Base-by-base conservation (phyloP, 2,329 filamentous ascomycete genomes). In the Davidsoniella eucalypti region DNA sequence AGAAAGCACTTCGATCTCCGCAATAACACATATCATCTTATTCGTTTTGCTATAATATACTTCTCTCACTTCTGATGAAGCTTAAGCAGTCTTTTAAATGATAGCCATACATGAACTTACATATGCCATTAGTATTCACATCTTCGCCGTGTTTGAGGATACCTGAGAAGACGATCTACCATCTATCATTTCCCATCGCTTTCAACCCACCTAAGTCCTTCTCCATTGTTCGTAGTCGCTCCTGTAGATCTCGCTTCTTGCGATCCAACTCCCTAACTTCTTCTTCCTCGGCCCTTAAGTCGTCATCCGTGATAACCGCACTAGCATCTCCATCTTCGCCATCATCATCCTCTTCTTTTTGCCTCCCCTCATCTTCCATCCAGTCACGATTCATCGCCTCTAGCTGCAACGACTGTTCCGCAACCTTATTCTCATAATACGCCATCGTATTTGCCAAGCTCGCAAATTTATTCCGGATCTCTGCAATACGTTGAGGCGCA, bases 361-460 rank as follows among this genome's bases (percentile, higher is more conserved):
- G 71, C 4, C 71, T 66, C 10, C 79, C 72, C 1, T 73, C 72
- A 1, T 73, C 71, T 38, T 77, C 71, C 14, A 70, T 70, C 59
- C 71, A 72, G 26, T 78, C 75, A 54, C 75, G 72, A 57, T 87
- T 87, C 72, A 90, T 80, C 52, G 72, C 73, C 52, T 82, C 79
- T 54, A 96, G 63, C 58, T 87, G 77, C 52, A 77, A 74, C 9
- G 78, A 72, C 66, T 94, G 90, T 59, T 83, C 79, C 6, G 78
- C 75, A 1, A 96, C 85, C 50, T 81, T 80, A 10, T 73, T 72
- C 65, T 96, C 88, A 58, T 94, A 87, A 57, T 86, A 83, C 9
- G 75, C 76, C 58, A 92, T 70, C 18, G 87, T 94, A 44, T 78
- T 78, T 29, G 72, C 72, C 53, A 92, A 74, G 58, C 85, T 73